phyloP scores from a whole-genome alignment of 2,329 filamentous ascomycete genomes.

The Aureobasidium melanogenum region DNA sequence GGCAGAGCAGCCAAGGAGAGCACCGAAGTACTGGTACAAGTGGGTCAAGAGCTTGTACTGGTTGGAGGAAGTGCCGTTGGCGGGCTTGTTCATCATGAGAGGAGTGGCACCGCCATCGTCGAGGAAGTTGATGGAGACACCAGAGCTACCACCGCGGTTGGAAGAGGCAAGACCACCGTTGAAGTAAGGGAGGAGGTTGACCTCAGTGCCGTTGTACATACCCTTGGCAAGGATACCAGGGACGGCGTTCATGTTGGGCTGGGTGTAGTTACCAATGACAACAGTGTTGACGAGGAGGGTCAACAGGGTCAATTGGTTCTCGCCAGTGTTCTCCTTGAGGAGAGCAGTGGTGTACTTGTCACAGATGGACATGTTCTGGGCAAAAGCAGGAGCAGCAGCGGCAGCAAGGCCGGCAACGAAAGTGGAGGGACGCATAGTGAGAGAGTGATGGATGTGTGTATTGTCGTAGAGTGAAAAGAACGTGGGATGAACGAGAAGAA shows the following conservation, averaged over 20 bases:
- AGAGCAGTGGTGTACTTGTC: slow-evolving; percentile 56
- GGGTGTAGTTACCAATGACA: slow-evolving; percentile 43
- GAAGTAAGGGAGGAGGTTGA: slow-evolving; percentile 55
- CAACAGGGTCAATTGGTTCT: slow-evolving; percentile 48
- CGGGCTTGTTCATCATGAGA: slow-evolving; percentile 47
- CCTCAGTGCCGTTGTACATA: slow-evolving; percentile 41
- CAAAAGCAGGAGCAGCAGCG: slow-evolving; percentile 17
- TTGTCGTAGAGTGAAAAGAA: not conserved
- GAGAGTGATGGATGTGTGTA: not conserved
- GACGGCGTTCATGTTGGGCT: slow-evolving; percentile 44
- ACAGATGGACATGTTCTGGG: slow-evolving; percentile 47
- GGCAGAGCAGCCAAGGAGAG: slow-evolving; percentile 48
- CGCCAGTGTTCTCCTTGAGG: slow-evolving; percentile 49
- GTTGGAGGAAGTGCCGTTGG: slow-evolving; percentile 41
- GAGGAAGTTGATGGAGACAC: slow-evolving; percentile 50
- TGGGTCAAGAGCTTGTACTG: slow-evolving; percentile 53
- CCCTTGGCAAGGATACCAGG: slow-evolving; percentile 49
- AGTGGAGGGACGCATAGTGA: slow-evolving; percentile 11
- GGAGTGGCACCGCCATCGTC: slow-evolving; percentile 51
- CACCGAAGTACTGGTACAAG: slow-evolving; percentile 54
- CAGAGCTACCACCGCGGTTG: slow-evolving; percentile 40
- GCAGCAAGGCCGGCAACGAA: slow-evolving; percentile 17
- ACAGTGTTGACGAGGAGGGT: slow-evolving; percentile 54
- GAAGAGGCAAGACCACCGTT: slow-evolving; percentile 45
- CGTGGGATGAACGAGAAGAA: not conserved